These are phyloP conservation scores for Sergeia podlipaevii DNA, from an alignment of 208 protist genomes.

Conservation along the genomic window DNA sequence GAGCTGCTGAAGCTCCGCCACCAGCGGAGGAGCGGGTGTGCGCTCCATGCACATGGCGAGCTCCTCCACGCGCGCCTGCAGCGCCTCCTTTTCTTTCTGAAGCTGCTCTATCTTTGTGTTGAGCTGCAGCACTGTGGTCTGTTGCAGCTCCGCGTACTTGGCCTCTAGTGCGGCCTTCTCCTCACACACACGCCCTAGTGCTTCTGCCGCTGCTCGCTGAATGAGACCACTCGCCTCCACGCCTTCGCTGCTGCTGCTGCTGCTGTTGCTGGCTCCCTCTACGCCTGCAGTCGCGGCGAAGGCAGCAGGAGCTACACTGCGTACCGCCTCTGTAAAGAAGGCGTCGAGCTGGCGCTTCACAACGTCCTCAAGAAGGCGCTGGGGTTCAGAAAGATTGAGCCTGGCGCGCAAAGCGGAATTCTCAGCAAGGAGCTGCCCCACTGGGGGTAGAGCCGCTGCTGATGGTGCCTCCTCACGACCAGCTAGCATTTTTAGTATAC, in stretches of 20 bases:
- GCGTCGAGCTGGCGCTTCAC: constrained; percentile 37
- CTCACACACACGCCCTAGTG: constrained; percentile 28
- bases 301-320: not conserved
- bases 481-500: no score
- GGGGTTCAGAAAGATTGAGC: constrained; percentile 37
- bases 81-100: constrained; percentile 29
- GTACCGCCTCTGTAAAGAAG: constrained; percentile 51
- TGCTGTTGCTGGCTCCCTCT: not conserved
- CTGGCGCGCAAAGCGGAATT: constrained; percentile 40
- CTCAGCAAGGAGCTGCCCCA: constrained; percentile 50
- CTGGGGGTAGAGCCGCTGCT: not conserved
- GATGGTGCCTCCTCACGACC: no score
- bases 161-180: constrained; percentile 35
- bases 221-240: not conserved
- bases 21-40: constrained; percentile 31
- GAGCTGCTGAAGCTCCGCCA: constrained; percentile 58
- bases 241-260: not conserved
- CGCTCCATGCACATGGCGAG: constrained; percentile 27
- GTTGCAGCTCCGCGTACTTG: constrained; percentile 28
- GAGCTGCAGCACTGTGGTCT: constrained; percentile 21
- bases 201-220: constrained; percentile 13
- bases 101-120: constrained; percentile 48
- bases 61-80: constrained; percentile 32
- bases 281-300: not conserved
- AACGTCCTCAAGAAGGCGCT: constrained; percentile 52